phyloP scores from a whole-genome alignment of 1,284 basidiomycete genomes.

The Marasmius oreades region DNA sequence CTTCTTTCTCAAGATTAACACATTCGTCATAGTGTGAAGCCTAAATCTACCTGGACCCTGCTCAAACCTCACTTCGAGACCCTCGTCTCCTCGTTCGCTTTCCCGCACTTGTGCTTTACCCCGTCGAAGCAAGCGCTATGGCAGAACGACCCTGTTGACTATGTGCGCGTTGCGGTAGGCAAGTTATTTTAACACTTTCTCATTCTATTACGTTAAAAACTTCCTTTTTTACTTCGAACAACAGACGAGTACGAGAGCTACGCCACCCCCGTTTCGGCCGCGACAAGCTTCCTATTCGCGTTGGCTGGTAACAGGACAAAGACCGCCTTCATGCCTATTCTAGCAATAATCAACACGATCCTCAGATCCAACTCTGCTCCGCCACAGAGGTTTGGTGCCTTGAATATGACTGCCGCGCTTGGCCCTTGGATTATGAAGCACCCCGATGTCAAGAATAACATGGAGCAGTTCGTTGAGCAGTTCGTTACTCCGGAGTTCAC shows the following conservation, averaged over 20 bases:
- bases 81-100: constrained; percentile 74
- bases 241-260: constrained; percentile 79
- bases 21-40: constrained; percentile 64
- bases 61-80: constrained; percentile 79
- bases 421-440: constrained; percentile 77
- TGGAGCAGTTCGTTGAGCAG: constrained; percentile 74
- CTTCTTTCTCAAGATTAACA: not conserved
- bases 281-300: constrained; percentile 75
- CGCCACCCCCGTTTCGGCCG: constrained; percentile 70
- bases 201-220: too few relatives aligned
- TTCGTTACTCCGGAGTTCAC: constrained; percentile 73
- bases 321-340: constrained; percentile 72
- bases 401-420: constrained; percentile 77
- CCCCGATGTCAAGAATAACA: constrained; percentile 69
- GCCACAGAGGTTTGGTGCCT: constrained; percentile 74
- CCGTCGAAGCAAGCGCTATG: constrained; percentile 64
- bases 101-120: constrained; percentile 83
- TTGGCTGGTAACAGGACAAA: constrained; percentile 77
- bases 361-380: constrained; percentile 56
- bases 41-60: constrained; percentile 81
- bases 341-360: constrained; percentile 72
- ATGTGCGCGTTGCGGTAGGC: constrained; percentile 71
- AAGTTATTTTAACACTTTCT: too few relatives aligned
- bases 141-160: constrained; percentile 78
- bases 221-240: not conserved